Base-by-base conservation (phyloP, 805 yeast species). In the Schwanniomyces sp. region DNA sequence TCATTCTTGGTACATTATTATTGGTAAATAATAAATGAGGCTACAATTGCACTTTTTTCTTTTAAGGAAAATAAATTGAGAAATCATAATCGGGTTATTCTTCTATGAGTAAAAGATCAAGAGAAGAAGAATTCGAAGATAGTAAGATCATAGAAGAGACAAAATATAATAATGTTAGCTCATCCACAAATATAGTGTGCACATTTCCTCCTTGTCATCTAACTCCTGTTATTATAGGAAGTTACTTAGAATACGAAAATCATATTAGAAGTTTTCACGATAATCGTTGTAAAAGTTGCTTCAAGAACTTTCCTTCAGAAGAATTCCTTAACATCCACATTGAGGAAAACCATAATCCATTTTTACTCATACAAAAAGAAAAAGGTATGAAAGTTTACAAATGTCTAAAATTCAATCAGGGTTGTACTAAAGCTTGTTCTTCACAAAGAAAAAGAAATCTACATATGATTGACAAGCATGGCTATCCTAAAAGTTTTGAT, bases 341-440 rank as follows among this genome's bases (percentile, higher is more conserved):
- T 1, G 67, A 70, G 24, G 86, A 82, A 52, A 63, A 66, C 47
- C 86, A 82, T 53, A 76, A 79, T 55, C 80, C 84, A 2, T 74
- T 81, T 39, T 54, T 62, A 4, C 51, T 52, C 17, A 66, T 73
- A 2, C 55, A 61, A 40, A 56, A 61, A 41, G 75, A 70, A 25
- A 52, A 61, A 9, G 81, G 81, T 0, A 73, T 64, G 11, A 64
- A 70, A 45, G 58, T 69, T 10, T 78, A 63, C 47, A 60, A 56
- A 27, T 82, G 87, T 49, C 73, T 80, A 39, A 40, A 47, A n/a
- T 34, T 43, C 10, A 69, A 63, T 5, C 52, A 54, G 12, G 62
- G 55, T 3, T 82, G 87, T 55, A 62, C 53, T 17, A 64, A 69
- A 44, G 21, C 57, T 3, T 79, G 79, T 50, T 48, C 63, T 4